Evolutionary conservation across 805 yeast species (phyloP), one percentile per base, ranked within the genome.

Genomic region (Wickerhamiella domercqiae): DNA sequence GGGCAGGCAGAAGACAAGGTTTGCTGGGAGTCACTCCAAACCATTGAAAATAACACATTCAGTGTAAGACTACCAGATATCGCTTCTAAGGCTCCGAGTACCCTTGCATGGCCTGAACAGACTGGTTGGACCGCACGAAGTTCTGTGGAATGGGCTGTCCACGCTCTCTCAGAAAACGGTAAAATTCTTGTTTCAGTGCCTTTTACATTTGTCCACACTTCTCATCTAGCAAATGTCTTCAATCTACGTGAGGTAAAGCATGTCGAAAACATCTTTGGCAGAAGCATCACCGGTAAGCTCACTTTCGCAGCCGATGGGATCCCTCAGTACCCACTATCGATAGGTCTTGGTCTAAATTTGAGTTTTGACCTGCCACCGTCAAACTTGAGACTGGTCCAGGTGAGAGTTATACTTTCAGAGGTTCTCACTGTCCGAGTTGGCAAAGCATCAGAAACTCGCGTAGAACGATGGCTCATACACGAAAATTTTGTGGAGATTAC

Each of bases 301-400:
- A 18, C n/a, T 7, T 16, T 17, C n/a, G 33, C 33, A 17, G 33
- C 33, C 6, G 33, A 13, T 7, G 33, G 33, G 6, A 13, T 30
- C 6, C 33, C 33, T n/a, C 33, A 30, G 21, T 30, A 13, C 21
- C 33, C 33, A 13, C 33, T 30, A n/a, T 13, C 11, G 5, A 21
- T 21, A 7, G 33, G 33, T 7, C 33, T 30, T 15, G 33, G 33
- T 5, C 33, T 30, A 21, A 18, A 30, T 6, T 5, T 30, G 5
- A 5, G 13, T 30, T 20, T n/a, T 18, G 21, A 7, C 19, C n/a
- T n/a, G n/a, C n/a, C n/a, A n/a, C n/a, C n/a, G n/a, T n/a, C 7
- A 7, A 9, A 9, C 7, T 15, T 30, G 21, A 21, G 19, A n/a
- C 21, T 30, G 21, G 13, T n/a, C 9, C 33, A 30, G n/a, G 14